Percentiles rank a stretch among this genome's conserved stretches.
These are phyloP conservation scores for Hippophae tibetana DNA, from an alignment of 306 rosid genomes.

Conservation along the genomic window DNA sequence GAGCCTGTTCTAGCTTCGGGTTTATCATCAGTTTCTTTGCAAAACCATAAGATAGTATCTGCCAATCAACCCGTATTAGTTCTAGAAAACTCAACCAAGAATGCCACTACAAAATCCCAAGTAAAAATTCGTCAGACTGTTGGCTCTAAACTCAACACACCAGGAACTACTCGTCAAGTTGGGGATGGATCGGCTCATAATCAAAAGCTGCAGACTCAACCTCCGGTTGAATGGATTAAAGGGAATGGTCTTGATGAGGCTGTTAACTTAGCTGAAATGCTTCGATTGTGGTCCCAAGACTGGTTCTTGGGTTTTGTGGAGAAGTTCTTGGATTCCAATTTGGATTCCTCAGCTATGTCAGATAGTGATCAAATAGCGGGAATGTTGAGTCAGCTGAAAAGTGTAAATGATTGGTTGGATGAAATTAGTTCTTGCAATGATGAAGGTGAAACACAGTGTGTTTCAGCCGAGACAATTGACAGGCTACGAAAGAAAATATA, in stretches of 20 bases:
- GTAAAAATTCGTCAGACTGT: constrained; percentile 35
- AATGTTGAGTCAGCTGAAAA: constrained; percentile 80
- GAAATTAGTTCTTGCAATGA: constrained; percentile 42
- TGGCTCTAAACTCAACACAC: constrained; percentile 36
- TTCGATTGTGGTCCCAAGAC: constrained; percentile 55
- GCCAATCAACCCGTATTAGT: constrained; percentile 50
- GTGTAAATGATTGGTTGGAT: constrained; percentile 90
- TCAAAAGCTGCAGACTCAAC: constrained; percentile 54
- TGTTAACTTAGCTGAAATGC: constrained; percentile 51
- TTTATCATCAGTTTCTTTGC: constrained; percentile 39
- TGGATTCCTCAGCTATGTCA: constrained; percentile 51
- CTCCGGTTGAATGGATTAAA: constrained; percentile 53
- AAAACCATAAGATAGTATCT: constrained; percentile 42
- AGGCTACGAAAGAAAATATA: constrained; percentile 77
- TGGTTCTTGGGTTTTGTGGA: constrained; percentile 84
- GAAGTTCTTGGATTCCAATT: constrained; percentile 75
- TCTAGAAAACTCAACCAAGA: constrained; percentile 55
- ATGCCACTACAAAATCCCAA: constrained; percentile 40
- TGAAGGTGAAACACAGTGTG: constrained; percentile 36
- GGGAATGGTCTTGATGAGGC: constrained; percentile 67
- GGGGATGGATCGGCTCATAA: constrained; percentile 33
- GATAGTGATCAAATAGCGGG: constrained; percentile 87
- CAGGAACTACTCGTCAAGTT: constrained; percentile 41
- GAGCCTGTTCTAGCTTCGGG: constrained; percentile 34
- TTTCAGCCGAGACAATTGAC: constrained; percentile 53